Evolutionary conservation across 805 yeast species (phyloP).

Genomic region (Candida piceae): DNA sequence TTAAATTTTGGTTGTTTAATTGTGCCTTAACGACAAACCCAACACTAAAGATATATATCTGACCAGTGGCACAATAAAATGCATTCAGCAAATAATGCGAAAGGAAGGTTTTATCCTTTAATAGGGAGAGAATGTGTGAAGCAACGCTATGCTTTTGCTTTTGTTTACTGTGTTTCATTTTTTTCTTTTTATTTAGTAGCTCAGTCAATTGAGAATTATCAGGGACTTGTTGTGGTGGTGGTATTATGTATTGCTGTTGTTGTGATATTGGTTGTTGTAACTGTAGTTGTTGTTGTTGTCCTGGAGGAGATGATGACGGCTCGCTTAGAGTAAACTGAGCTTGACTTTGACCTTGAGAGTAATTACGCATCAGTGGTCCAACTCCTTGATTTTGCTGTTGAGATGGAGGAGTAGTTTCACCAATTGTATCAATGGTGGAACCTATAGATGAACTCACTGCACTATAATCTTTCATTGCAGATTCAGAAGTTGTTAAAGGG

Average conservation of each 20-base stretch:
- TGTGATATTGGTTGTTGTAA: background rate
- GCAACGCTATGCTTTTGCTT: too few relatives aligned
- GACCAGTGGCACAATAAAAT: slow-evolving; percentile 58
- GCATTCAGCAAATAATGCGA: slow-evolving; percentile 53
- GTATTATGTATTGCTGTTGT: background rate
- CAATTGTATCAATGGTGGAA: background rate
- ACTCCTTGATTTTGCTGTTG: too few relatives aligned
- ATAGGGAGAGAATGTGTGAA: slow-evolving; percentile 21
- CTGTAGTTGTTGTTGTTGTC: background rate
- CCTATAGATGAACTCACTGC: slow-evolving; percentile 8
- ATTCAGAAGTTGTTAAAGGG: slow-evolving; percentile 1
- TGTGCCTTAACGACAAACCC: slow-evolving; percentile 64
- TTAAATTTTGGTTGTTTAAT: slow-evolving; percentile 22
- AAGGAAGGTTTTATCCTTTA: slow-evolving; percentile 36
- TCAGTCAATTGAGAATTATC: slow-evolving; percentile 4
- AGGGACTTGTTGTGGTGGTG: background rate
- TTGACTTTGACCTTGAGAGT: too few relatives aligned
- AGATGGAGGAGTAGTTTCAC: background rate
- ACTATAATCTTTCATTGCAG: slow-evolving; percentile 3
- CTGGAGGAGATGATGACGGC: too few relatives aligned
- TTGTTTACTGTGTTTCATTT: background rate
- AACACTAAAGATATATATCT: slow-evolving; percentile 65
- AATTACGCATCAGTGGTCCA: too few relatives aligned
- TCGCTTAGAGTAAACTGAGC: too few relatives aligned
- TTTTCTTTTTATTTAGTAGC: slow-evolving; percentile 4